Base-by-base conservation (phyloP, 345 rosid genomes). In the Fremontodendron californicum region DNA sequence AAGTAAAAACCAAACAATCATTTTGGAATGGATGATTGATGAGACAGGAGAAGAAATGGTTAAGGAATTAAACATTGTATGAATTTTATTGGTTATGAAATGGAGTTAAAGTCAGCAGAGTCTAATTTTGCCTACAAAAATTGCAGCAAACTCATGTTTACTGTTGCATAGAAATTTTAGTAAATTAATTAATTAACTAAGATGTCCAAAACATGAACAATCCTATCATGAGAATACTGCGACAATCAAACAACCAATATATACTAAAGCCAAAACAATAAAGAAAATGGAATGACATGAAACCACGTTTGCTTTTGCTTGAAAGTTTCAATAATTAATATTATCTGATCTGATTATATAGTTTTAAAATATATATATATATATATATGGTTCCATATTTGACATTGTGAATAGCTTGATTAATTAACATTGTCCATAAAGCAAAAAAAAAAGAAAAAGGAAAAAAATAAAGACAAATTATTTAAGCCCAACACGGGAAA, bases 401-500 rank as follows among this genome's bases (percentile, higher is more conserved):
- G 61, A 68, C 77, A 77, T 42, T 66, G 48, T 39, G 60, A 76
- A 67, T 48, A 71, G 13, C 62, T n/a, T 31, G 67, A 31, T 51
- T 33, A 33, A 71, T 5, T 9, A 61, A 48, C 78, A 83, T 66
- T 51, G 71, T 74, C 67, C 76, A 75, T 10, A 67, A 21, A 13
- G 7, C 3, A 33, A 33, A 46, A 68, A 19, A 13, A 18, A 35
- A 19, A 9, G 8, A n/a, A 9, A 54, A 54, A 37, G 16, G n/a
- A 68, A 33, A 2, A 9, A 18, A n/a, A 46, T 29, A 12, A 78
- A 52, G 29, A 29, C 29, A 54, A 54, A 74, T 45, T 48, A 49
- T 67, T 73, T 66, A 15, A 74, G 18, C 43, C 58, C 75, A 74
- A 74, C 39, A 74, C 19, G 45, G 54, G 27, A 49, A 49, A 37